These are phyloP conservation scores for Nepenthes mirabilis DNA, from an alignment of 148 eudicot genomes.

Conservation along the genomic window DNA sequence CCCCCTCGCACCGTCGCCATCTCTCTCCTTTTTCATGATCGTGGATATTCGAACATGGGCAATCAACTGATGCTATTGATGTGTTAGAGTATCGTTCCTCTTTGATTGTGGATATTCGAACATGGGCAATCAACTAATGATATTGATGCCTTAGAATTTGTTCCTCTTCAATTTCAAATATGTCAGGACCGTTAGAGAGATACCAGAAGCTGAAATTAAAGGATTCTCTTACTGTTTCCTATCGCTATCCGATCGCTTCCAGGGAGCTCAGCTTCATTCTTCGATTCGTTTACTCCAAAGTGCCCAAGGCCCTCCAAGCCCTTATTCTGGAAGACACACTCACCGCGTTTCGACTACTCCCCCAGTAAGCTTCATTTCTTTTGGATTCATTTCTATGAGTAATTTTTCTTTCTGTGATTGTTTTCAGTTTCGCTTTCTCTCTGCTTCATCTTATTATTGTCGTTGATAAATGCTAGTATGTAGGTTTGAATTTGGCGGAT, in stretches of 20 bases:
- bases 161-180: too few species aligned
- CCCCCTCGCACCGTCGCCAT: too few species aligned
- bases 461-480: too few species aligned
- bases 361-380: constrained; percentile 29
- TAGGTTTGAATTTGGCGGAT: too few species aligned
- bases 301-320: constrained; percentile 61
- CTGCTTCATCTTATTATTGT: not conserved
- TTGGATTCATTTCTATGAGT: not conserved
- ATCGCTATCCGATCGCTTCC: constrained; percentile 43
- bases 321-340: constrained; percentile 55
- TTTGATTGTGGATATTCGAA: too few species aligned
- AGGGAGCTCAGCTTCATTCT: constrained; percentile 54
- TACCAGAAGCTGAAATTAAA: constrained; percentile 37
- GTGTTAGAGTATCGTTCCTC: too few species aligned
- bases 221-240: constrained; percentile 27
- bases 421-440: not conserved
- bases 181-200: constrained; percentile 18
- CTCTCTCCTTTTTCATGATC: too few species aligned
- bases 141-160: too few species aligned
- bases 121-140: too few species aligned
- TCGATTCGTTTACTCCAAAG: constrained; percentile 32
- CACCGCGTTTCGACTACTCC: constrained; percentile 62
- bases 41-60: too few species aligned
- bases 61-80: too few species aligned
- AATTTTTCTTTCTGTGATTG: too few species aligned